Conservation (phyloP, 192 early-diverging fungal genomes). For the Coemansia sp. region DNA sequence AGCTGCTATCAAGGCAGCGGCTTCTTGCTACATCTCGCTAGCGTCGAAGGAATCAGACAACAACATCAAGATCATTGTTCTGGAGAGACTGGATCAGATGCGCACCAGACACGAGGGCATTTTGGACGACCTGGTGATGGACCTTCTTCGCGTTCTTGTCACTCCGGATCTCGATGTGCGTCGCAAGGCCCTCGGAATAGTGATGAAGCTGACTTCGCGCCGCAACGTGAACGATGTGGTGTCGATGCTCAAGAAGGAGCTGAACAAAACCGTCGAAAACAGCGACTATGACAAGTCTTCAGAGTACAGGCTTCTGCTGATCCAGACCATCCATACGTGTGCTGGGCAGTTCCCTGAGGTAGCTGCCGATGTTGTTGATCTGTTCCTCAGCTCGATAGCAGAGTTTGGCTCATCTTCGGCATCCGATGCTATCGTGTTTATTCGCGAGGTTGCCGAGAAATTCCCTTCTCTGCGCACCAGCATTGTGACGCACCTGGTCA, state of each 20-base stretch:
- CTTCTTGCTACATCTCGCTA: constrained; percentile 87
- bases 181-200: constrained; percentile 81
- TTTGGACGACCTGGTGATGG: constrained; percentile 94
- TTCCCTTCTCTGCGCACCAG: constrained; percentile 83
- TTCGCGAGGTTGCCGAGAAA: constrained; percentile 97
- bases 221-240: constrained; percentile 95
- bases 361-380: constrained; percentile 92
- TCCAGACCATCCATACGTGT: constrained; percentile 94
- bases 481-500: constrained; percentile 82
- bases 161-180: constrained; percentile 96
- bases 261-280: constrained; percentile 88
- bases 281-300: constrained; percentile 77
- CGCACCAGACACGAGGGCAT: constrained; percentile 83
- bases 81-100: constrained; percentile 88
- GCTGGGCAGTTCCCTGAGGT: constrained; percentile 96
- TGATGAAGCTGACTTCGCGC: constrained; percentile 86
- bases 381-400: constrained; percentile 90
- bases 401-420: constrained; percentile 84
- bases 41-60: constrained; percentile 94
- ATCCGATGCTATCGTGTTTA: constrained; percentile 93
- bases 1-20: constrained; percentile 91
- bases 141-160: constrained; percentile 86
- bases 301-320: constrained; percentile 93
- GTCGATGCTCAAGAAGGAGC: constrained; percentile 92
- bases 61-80: constrained; percentile 96